Evolutionary conservation across 108 stramenopile species (phyloP).

Genomic region (Nannochloropsis oceanica): DNA sequence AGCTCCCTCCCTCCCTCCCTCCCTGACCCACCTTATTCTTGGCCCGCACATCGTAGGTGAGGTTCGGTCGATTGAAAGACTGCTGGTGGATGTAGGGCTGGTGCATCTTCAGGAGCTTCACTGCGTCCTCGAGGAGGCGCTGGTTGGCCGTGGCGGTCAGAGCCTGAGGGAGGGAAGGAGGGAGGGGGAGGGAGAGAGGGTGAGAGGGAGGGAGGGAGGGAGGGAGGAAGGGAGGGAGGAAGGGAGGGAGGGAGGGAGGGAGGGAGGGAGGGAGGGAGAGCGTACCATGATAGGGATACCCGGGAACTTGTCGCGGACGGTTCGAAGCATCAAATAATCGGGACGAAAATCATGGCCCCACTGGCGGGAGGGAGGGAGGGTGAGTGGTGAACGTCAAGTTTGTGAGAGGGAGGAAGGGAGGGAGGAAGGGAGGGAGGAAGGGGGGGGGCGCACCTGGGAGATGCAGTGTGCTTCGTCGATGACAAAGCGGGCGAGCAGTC

Average conservation of each 20-base stretch:
- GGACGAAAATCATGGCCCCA: slow-evolving; percentile 70
- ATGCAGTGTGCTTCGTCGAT: slow-evolving; percentile 95
- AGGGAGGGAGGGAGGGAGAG: not conserved
- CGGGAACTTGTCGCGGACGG: slow-evolving; percentile 70
- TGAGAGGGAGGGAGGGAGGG: too few species aligned
- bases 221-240: not conserved
- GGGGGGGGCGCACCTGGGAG: slow-evolving; percentile 1
- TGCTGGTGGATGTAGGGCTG: slow-evolving; percentile 49
- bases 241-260: not conserved
- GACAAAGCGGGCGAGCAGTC: slow-evolving; percentile 86
- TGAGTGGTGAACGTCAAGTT: not conserved
- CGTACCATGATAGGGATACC: slow-evolving; percentile 69
- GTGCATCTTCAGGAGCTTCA: slow-evolving; percentile 36
- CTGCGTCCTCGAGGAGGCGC: slow-evolving; percentile 72
- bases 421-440: slow-evolving; percentile 54
- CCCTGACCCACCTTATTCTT: slow-evolving; percentile 57
- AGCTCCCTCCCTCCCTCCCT: too few species aligned
- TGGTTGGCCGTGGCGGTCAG: slow-evolving; percentile 97
- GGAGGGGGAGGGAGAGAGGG: too few species aligned
- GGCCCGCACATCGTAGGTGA: slow-evolving; percentile 73
- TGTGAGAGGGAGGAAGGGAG: slow-evolving; percentile 24
- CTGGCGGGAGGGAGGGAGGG: slow-evolving; percentile 65
- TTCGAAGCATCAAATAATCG: slow-evolving; percentile 72
- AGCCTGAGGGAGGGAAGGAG: too few species aligned
- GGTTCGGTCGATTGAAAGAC: slow-evolving; percentile 88